Base-by-base conservation (phyloP, 192 early-diverging fungal genomes). In the Umbelopsis sp. region DNA sequence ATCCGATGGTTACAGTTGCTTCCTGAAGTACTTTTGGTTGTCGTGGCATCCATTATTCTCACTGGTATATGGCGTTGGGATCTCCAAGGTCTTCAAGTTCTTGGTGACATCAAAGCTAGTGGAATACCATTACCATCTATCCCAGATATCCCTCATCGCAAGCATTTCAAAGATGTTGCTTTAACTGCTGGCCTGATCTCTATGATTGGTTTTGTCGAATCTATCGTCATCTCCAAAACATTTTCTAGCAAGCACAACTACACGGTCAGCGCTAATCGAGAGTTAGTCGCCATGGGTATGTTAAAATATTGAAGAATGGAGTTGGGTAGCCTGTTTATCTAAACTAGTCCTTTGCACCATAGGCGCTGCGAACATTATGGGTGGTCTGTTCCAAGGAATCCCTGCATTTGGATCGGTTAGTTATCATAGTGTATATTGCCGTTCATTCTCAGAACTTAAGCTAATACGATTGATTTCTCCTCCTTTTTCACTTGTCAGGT, bases 201-300 rank as follows among this genome's bases (percentile, higher is more conserved):
- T 44, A 90, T 98, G 77, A 93, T 99, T 73, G 97, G 97, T 3
- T 97, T 99, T 75, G 97, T 99, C 24, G 97, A 99, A 81, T 94
- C 94, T 24, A 93, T 99, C 72, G 96, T 93, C 29, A 92, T 97
- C 21, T 91, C 95, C 4, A 96, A 97, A 74, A 94, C 94, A 29
- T 98, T 96, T 77, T 91, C 96, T 0, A 90, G 88, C 66, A 89
- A 93, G 53, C 92, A 97, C 83, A 93, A 96, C 79, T 97, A 98
- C 73, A 81, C 91, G 8, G 92, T 98, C 45, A 94, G 92, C 16
- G 91, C 97, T 11, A 99, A 99, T 74, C 91, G 97, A 45, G 97
- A 99, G 79, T 84, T 99, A 36, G 97, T 99, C 43, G 97, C 97
- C 3, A 81, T 99, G 69, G 56, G 56, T 62, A 62, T 34, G 56